Base-by-base conservation (phyloP, 495 filamentous ascomycete species). In the Diplogelasinospora grovesii region DNA sequence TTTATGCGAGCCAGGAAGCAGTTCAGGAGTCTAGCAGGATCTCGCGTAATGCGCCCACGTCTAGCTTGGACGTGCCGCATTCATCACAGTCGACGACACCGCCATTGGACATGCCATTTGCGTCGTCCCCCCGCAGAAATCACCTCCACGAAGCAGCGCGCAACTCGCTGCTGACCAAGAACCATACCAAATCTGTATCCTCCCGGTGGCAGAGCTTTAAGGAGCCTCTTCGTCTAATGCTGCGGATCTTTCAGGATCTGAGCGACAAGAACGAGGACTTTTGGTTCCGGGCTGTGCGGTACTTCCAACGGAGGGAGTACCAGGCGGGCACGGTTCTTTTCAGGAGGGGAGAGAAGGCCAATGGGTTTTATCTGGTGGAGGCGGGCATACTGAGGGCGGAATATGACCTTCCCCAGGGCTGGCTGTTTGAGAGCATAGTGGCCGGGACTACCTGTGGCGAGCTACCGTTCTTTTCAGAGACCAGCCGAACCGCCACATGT, bases 391-490 rank as follows among this genome's bases (percentile, higher is more conserved):
- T 98, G 21, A 77, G 88, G 24, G 86, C 82, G 1, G 88, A 92
- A 49, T 98, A 97, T 56, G 75, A 90, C 22, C 71, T 89, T 13
- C 86, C 90, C 1, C 92, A 96, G 58, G 92, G 93, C 4, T 74
- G 75, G 48, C 85, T 87, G 51, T 89, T 79, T 33, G 92, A 98
- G 56, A 82, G 86, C 46, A 95, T 98, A 28, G 85, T 96, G 2
- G 87, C 88, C 6, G 92, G 92, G 16, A 89, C 90, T 18, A 95
- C 92, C 8, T 96, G 90, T 54, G 92, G 92, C 19, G 92, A 98
- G 63, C 63, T 97, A 38, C 92, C 92, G 0, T 98, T 98, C 68
- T 98, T 98, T 63, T 84, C 81, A 11, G 84, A 87, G 52, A 95
- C 89, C 0, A 73, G 77, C 20, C 74, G 92, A 25, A 96, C 88